Evolutionary conservation across 208 protist species (phyloP).

Genomic region (Zelonia costaricensis): DNA sequence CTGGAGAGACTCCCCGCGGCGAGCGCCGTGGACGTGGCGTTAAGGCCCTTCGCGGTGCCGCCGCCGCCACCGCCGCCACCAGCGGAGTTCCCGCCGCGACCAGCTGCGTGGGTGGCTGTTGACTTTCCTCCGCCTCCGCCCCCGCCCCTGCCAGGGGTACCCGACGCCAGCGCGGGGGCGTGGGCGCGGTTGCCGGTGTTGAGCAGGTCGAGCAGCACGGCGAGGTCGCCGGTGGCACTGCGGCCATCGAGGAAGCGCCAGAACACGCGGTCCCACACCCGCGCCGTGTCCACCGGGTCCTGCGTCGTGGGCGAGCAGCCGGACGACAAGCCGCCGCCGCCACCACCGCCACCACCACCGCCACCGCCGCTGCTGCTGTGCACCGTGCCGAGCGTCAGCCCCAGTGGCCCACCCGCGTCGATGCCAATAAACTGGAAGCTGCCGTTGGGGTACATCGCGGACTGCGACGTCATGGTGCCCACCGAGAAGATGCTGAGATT

Average conservation of each 20-base stretch:
- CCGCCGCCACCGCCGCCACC: neutral
- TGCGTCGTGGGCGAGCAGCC: conserved; percentile 7
- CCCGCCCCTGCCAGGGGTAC: neutral
- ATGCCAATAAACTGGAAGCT: too few species aligned
- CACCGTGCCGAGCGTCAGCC: neutral
- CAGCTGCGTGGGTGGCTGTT: too few species aligned
- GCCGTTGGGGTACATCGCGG: conserved; percentile 8
- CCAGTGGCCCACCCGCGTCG: conserved; percentile 7
- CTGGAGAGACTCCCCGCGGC: too few species aligned
- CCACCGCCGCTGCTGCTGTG: too few species aligned
- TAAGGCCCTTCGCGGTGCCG: too few species aligned
- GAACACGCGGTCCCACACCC: conserved; percentile 43
- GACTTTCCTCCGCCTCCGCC: neutral
- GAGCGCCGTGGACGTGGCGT: too few species aligned
- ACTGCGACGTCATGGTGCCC: neutral
- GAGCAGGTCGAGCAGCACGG: conserved; percentile 29
- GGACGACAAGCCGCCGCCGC: neutral
- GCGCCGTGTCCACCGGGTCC: conserved; percentile 28
- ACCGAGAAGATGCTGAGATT: conserved; percentile 8
- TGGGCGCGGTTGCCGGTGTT: conserved; percentile 8
- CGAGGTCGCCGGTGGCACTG: conserved; percentile 34
- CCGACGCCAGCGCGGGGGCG: conserved; percentile 7
- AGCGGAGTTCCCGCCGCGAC: too few species aligned
- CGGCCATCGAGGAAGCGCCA: conserved; percentile 43
- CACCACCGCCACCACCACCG: neutral